Evolutionary conservation across 1,284 basidiomycete genomes (phyloP).

Genomic region (Trichosporon coremiiforme): DNA sequence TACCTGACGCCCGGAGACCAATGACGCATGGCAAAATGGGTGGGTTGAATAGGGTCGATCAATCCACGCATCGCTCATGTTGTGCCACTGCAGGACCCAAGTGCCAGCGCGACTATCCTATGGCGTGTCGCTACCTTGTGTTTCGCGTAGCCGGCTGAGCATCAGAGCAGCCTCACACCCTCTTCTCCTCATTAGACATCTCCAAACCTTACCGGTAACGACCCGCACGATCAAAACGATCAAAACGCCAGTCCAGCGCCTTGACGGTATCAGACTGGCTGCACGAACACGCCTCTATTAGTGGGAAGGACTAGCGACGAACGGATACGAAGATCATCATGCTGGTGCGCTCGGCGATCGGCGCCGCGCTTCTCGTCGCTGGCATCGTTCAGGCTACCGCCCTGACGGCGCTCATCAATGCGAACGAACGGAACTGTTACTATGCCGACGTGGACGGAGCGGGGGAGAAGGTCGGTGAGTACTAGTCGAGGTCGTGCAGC

Average conservation of each 20-base stretch:
- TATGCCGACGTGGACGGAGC: slow-evolving; percentile 85
- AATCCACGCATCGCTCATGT: slow-evolving; percentile 10
- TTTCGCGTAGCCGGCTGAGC: background rate
- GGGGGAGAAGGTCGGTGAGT: slow-evolving; percentile 56
- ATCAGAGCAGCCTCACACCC: background rate
- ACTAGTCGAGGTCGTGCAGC: no score
- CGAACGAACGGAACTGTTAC: slow-evolving; percentile 89
- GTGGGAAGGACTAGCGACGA: no score
- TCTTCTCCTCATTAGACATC: no score
- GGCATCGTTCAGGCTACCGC: slow-evolving; percentile 62
- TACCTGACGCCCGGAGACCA: background rate
- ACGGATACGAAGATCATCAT: no score
- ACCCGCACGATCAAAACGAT: background rate
- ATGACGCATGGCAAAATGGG: slow-evolving; percentile 17
- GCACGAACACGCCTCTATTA: background rate
- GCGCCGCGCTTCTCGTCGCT: slow-evolving; percentile 28
- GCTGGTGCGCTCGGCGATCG: slow-evolving; percentile 17
- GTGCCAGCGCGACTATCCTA: slow-evolving; percentile 14
- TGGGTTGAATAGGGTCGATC: slow-evolving; percentile 2
- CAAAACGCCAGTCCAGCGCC: background rate
- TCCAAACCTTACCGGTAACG: no score
- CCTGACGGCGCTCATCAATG: slow-evolving; percentile 79
- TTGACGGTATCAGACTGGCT: background rate
- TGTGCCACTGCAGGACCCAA: background rate
- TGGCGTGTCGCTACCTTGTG: background rate